phyloP scores from a whole-genome alignment of 1,284 basidiomycete species.

The Jaminaea rosea region DNA sequence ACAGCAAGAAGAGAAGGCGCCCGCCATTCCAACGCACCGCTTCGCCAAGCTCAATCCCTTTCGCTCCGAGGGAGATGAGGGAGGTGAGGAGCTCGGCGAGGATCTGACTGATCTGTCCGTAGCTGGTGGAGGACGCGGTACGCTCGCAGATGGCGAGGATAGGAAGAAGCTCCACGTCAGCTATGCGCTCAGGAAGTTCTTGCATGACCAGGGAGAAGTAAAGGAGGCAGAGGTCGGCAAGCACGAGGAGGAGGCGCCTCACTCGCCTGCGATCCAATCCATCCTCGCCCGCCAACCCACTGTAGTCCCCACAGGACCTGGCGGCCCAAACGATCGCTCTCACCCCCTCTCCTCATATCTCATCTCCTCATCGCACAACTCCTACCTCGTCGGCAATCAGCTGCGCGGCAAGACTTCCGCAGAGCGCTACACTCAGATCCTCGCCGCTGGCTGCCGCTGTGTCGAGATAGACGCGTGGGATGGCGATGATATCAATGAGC shows the following conservation, averaged over 20 bases:
- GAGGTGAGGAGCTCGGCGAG: constrained; percentile 33
- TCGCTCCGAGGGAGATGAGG: constrained; percentile 16
- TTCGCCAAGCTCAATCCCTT: constrained; percentile 34
- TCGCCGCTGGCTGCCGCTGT: constrained; percentile 55
- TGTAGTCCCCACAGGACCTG: constrained; percentile 17
- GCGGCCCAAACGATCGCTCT: constrained; percentile 21
- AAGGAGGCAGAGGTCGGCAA: constrained; percentile 10
- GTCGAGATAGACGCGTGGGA: constrained; percentile 67
- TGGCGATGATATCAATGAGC: constrained; percentile 49
- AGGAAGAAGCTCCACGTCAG: constrained; percentile 22
- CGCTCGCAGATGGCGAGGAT: constrained; percentile 23
- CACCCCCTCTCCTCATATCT: constrained; percentile 34
- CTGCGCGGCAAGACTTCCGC: constrained; percentile 56
- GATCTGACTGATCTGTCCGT: constrained; percentile 27
- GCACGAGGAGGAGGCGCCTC: constrained; percentile 4
- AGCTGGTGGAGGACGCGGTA: constrained; percentile 32
- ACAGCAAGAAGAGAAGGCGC: no score
- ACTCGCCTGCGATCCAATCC: constrained; percentile 11
- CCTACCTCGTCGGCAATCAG: constrained; percentile 59
- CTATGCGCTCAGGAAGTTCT: constrained; percentile 23
- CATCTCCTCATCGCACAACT: constrained; percentile 59
- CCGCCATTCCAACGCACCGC: constrained; percentile 7
- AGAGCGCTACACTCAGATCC: constrained; percentile 56
- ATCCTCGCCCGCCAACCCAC: constrained; percentile 28
- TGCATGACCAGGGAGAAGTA: constrained; percentile 19